Conservation (phyloP, 1,139 yeast species). For the Pichia sp. region DNA sequence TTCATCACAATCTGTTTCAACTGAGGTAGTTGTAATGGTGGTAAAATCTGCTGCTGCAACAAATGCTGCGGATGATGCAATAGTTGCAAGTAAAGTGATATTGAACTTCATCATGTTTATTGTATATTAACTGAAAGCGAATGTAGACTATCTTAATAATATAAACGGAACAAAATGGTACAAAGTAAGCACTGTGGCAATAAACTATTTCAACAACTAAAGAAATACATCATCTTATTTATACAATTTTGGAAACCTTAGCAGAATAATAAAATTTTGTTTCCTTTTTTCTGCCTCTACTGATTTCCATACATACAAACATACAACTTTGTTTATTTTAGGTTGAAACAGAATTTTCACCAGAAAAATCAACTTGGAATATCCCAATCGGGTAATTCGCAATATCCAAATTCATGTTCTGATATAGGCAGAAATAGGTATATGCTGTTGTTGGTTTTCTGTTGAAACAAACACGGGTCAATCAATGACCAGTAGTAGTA, state of each 20-base stretch:
- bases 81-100: constrained; percentile 1
- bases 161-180: not conserved
- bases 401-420: not conserved
- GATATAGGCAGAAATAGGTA: not conserved
- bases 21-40: not conserved
- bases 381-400: not conserved
- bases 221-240: not conserved
- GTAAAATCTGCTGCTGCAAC: constrained; percentile 1
- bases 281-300: not conserved
- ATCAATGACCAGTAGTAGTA: not conserved
- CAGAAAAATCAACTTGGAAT: not conserved
- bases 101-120: not conserved
- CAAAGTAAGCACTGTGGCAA: not conserved
- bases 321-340: too few relatives aligned
- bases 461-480: not conserved
- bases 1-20: not conserved
- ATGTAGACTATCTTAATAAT: not conserved
- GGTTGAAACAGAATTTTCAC: too few relatives aligned
- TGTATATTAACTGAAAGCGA: not conserved
- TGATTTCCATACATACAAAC: too few relatives aligned
- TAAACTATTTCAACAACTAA: not conserved
- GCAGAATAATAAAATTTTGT: not conserved
- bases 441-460: not conserved
- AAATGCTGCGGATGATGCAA: constrained; percentile 1
- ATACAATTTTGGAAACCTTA: not conserved